Base-by-base conservation (phyloP, 2,329 filamentous ascomycete genomes). In the Ploettnerulaceae sp. region DNA sequence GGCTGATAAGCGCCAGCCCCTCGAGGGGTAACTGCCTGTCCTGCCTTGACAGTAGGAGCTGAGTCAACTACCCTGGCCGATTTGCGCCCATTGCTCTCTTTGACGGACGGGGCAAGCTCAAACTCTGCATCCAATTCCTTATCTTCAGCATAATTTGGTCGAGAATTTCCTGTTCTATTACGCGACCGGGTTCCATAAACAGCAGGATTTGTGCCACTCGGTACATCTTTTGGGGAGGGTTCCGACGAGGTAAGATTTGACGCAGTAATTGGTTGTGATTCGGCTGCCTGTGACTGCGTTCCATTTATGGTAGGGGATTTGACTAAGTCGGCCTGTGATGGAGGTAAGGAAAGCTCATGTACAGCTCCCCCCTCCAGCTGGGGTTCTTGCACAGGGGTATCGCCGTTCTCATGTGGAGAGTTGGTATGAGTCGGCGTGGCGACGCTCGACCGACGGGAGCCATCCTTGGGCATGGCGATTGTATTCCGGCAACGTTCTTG, bases 141-240 rank as follows among this genome's bases (percentile, higher is more conserved):
- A 68, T 91, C 87, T 70, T 98, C 93, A 40, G 93, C 91, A 68
- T 98, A 98, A 69, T 98, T 98, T 56, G 85, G 82, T 57, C 93
- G 86, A 58, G 85, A 77, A 57, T 77, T 81, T 61, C 86, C 85
- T 48, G 79, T 83, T 62, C 90, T 84, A 68, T 95, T 95, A 66
- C 93, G 86, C 59, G 90, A 96, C 61, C 90, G 85, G 65, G 93
- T 98, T 62, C 91, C 91, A 68, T 98, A 96, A 37, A 81, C 53
- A 20, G 53, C 52, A 20, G 51, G 36, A 33, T 50, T 49, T 9
- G 52, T 29, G 20, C 45, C 53, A 45, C 32, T 40, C 9, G 33
- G 26, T 54, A 64, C 66, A 50, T 79, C 77, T 62, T 75, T 79
- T 48, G 68, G 62, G 37, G 68, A 63, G 49, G 67, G 61, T 54